phyloP scores from a whole-genome alignment of 768 basidiomycete species.

The Pleurotus giganteus region DNA sequence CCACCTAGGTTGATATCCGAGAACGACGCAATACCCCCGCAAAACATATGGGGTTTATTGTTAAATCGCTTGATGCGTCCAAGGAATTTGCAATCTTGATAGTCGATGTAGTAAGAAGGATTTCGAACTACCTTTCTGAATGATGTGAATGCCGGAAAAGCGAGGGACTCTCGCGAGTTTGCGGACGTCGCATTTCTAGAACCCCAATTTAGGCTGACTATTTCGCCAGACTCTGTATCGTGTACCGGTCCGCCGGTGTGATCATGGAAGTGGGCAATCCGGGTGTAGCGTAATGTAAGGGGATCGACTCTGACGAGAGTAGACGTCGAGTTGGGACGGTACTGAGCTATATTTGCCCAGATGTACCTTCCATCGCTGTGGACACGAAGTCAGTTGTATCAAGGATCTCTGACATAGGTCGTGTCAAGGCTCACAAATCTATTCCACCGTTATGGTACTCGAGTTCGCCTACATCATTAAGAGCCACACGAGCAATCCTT shows the following conservation, averaged over 20 bases:
- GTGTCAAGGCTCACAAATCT: not conserved
- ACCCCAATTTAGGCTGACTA: constrained; percentile 6
- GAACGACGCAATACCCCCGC: constrained; percentile 3
- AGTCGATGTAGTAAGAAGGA: constrained; percentile 6
- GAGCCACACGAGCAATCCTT: not conserved
- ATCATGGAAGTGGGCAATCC: not conserved
- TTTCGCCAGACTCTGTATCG: not conserved
- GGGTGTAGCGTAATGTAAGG: not conserved
- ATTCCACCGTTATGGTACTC: constrained; percentile 8
- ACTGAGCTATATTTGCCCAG: constrained; percentile 9
- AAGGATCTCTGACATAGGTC: not conserved
- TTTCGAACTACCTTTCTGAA: not conserved
- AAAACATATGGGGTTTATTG: constrained; percentile 3
- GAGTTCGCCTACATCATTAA: constrained; percentile 2
- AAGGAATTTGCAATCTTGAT: constrained; percentile 8
- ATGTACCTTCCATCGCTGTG: constrained; percentile 2
- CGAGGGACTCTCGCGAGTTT: not conserved
- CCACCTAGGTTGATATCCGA: not conserved
- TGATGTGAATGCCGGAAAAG: not conserved
- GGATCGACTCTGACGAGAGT: constrained; percentile 5
- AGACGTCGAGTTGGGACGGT: constrained; percentile 4
- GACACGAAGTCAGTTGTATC: not conserved
- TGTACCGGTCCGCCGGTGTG: constrained; percentile 6
- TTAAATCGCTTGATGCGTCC: not conserved
- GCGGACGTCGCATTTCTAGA: constrained; percentile 3